Evolutionary conservation across 2,329 filamentous ascomycete genomes (phyloP).

Genomic region (Trichoderma polysporum): DNA sequence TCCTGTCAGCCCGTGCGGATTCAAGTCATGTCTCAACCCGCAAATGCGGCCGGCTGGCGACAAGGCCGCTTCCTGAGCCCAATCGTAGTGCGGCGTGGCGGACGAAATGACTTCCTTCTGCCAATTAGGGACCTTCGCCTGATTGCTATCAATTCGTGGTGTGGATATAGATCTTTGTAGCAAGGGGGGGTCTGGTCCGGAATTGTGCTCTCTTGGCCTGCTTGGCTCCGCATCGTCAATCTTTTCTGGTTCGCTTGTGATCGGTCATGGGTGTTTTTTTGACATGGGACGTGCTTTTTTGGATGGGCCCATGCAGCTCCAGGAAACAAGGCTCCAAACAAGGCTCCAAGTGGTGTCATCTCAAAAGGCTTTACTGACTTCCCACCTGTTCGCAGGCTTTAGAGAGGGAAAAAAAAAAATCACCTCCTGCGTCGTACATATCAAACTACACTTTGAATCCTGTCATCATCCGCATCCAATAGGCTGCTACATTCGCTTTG

Average conservation of each 20-base stretch:
- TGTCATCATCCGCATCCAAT: conserved; percentile 19
- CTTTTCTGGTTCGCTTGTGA: conserved; percentile 21
- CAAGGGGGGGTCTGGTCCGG: conserved; percentile 30
- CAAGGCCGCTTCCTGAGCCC: conserved; percentile 25
- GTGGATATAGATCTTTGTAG: conserved; percentile 25
- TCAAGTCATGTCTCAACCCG: conserved; percentile 27
- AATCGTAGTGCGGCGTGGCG: conserved; percentile 35
- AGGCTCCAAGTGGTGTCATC: conserved; percentile 21
- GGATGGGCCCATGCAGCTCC: conserved; percentile 16
- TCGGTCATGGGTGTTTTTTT: conserved; percentile 18
- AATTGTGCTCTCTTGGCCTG: conserved; percentile 24
- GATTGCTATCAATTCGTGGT: conserved; percentile 24
- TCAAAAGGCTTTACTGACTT: conserved; percentile 34
- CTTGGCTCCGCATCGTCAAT: conserved; percentile 23
- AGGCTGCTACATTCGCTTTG: conserved; percentile 19
- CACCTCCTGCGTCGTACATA: conserved; percentile 34
- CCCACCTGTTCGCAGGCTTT: conserved; percentile 35
- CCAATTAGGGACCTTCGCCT: conserved; percentile 35
- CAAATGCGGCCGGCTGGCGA: conserved; percentile 12
- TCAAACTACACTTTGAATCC: conserved; percentile 23
- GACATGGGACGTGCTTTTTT: conserved; percentile 22
- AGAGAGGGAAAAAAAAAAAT: conserved; percentile 34
- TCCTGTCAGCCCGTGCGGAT: conserved; percentile 15
- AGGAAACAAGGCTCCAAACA: conserved; percentile 20
- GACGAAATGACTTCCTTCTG: conserved; percentile 27